Percentiles rank a stretch among this genome's conserved stretches.
Evolutionary conservation across 225 moss, liverwort and hornwort genomes (phyloP).

Genomic region (Neckera pumila): DNA sequence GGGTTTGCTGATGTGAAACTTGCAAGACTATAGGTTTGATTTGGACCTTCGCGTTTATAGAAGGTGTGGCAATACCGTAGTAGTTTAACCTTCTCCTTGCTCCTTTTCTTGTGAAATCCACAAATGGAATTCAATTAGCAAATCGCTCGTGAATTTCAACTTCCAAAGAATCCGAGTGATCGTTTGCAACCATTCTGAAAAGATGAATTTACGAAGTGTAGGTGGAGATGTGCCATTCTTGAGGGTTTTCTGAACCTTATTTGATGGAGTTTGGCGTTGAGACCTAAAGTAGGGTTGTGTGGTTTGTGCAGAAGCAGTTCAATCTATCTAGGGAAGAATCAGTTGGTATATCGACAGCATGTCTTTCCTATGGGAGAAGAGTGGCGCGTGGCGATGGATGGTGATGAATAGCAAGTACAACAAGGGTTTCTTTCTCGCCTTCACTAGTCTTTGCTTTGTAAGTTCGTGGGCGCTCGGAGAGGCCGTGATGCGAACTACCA

Average conservation of each 20-base stretch:
- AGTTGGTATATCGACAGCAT: slow-evolving; percentile 2
- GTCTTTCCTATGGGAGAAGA: slow-evolving; percentile 90
- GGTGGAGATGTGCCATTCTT: neutral
- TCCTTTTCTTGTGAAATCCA: neutral
- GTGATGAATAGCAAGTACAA: slow-evolving; percentile 65
- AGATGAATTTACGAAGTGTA: neutral
- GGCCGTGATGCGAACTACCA: slow-evolving; percentile 78
- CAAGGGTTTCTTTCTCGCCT: slow-evolving; percentile 69
- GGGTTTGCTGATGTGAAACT: neutral
- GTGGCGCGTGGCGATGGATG: slow-evolving; percentile 79
- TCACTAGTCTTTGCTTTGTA: slow-evolving; percentile 63
- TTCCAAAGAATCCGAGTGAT: neutral
- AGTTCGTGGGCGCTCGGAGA: slow-evolving; percentile 74
- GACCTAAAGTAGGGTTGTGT: neutral
- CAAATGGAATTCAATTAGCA: neutral
- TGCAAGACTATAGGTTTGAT: neutral
- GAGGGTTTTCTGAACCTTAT: neutral
- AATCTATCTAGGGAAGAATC: neutral
- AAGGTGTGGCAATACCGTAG: neutral
- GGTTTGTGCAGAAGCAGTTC: neutral
- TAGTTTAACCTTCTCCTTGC: neutral
- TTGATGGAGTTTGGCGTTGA: neutral
- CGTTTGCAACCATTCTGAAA: neutral
- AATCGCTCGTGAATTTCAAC: neutral
- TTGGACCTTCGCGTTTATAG: neutral